Base-by-base conservation (phyloP, 1,139 yeast species). In the Blastobotrys buckinghamii region DNA sequence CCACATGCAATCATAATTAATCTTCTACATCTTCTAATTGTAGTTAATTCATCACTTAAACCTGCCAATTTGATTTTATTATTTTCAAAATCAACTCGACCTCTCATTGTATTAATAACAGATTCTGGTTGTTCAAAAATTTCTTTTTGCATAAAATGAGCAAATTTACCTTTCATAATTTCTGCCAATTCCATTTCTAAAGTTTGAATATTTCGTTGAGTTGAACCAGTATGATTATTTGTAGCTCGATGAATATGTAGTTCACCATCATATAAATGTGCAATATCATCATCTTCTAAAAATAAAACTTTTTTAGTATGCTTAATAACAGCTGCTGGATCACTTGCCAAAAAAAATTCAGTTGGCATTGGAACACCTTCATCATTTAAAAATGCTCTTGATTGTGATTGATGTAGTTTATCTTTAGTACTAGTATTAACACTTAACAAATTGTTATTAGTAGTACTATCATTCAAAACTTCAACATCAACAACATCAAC, bases 1-100 rank as follows among this genome's bases (percentile, higher is more conserved):
- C 99, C 99, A 73, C 99, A 94, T 5, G 98, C 99, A 74, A 94
- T 87, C 97, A 94, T 92, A 53, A 90, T 86, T 63, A 94, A 79
- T 70, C 98, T 82, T 71, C 97, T 82, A 61, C 97, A 89, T 65
- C 97, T 81, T 71, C 97, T 82, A 56, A 94, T 86, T 44, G 95
- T 85, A 32, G 95, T 82, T 57, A 94, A 75, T 78, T 82, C 87
- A 19, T 85, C 77, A 60, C 85, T 81, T 62, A 94, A 77, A 35
- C 99, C 99, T 64, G 98, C 98, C 57, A 94, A 78, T 58, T 81
- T 84, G 56, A 94, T 85, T 42, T 72, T 73, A 59, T 77, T 76
- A 65, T 83, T 82, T 42, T 83, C 92, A 64, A 92, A 92, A 70
- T 94, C 97, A 57, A 92, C 79, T 74, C 99, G 88, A 65, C 99